Evolutionary conservation across 345 rosid genomes (phyloP).

Genomic region (Populus tremula): DNA sequence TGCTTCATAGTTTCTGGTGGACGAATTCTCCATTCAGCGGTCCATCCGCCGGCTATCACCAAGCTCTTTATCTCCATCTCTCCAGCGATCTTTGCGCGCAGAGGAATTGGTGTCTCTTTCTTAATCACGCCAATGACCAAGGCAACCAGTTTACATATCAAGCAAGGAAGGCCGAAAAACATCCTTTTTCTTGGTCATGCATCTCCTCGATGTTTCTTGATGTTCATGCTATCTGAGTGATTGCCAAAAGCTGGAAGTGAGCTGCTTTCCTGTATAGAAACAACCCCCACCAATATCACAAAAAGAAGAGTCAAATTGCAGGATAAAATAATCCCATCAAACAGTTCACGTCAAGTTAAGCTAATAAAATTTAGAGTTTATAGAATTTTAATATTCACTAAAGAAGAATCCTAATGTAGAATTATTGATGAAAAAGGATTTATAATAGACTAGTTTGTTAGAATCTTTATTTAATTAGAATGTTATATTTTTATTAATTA

Average conservation of each 20-base stretch:
- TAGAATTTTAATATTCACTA: no score
- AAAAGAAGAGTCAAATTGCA: background rate
- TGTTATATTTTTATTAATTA: no score
- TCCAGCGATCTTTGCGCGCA: conserved; percentile 71
- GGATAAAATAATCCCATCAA: background rate
- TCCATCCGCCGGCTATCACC: conserved; percentile 64
- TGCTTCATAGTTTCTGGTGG: conserved; percentile 55
- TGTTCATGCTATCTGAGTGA: conserved; percentile 39
- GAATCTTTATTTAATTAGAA: no score
- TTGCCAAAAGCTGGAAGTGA: conserved; percentile 29
- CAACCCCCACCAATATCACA: background rate
- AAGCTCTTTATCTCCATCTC: conserved; percentile 75
- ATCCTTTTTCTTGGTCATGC: conserved; percentile 72
- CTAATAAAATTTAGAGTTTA: no score
- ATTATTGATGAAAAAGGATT: no score
- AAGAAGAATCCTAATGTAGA: no score
- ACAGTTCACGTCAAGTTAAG: background rate
- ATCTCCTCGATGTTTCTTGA: conserved; percentile 60
- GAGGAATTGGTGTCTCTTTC: conserved; percentile 80
- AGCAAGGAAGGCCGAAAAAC: conserved; percentile 78
- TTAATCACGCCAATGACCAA: conserved; percentile 94
- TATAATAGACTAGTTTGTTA: no score
- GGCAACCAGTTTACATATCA: conserved; percentile 71
- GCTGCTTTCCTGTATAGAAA: conserved; percentile 48
- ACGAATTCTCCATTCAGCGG: conserved; percentile 73